phyloP scores from a whole-genome alignment of 2,329 filamentous ascomycete genomes.

The Drechslerella stenobrocha region DNA sequence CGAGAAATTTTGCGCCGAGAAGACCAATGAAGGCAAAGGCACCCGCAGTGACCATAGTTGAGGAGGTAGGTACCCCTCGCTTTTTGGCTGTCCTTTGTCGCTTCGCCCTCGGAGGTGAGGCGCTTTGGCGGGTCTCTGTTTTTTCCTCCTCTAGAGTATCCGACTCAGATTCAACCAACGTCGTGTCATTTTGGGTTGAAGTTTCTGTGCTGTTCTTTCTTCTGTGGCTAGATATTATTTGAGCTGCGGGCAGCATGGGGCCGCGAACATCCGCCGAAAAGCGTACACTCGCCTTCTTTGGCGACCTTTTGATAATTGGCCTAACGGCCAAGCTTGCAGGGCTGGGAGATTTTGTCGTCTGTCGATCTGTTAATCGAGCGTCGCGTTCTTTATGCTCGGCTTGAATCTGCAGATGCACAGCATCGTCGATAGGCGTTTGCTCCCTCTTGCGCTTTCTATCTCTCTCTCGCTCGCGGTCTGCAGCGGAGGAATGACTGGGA shows the following conservation, averaged over 20 bases:
- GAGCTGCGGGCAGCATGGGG: constrained; percentile 7
- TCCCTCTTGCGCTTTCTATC: constrained; percentile 39
- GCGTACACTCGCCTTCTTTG: constrained; percentile 31
- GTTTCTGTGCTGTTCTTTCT: constrained; percentile 29
- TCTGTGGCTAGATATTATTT: constrained; percentile 13
- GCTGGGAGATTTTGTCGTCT: constrained; percentile 33
- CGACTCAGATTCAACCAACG: constrained; percentile 17
- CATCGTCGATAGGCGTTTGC: constrained; percentile 32
- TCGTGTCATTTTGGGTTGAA: constrained; percentile 15
- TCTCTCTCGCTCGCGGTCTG: constrained; percentile 30
- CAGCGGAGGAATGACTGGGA: constrained; percentile 5
- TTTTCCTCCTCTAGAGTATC: constrained; percentile 40
- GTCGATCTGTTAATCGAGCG: constrained; percentile 9
- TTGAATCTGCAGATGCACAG: constrained; percentile 35
- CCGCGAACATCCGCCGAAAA: constrained; percentile 25
- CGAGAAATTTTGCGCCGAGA: constrained; percentile 13
- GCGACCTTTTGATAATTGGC: constrained; percentile 45
- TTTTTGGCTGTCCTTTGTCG: constrained; percentile 10
- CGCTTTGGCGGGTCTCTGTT: not conserved
- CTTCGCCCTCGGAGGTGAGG: constrained; percentile 19
- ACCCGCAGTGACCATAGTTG: constrained; percentile 9
- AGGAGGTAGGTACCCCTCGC: constrained; percentile 4
- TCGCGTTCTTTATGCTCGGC: constrained; percentile 36
- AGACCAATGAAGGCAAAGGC: constrained; percentile 17
- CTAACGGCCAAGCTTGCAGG: constrained; percentile 7